A percentile compares a stretch with the other conserved stretches of the same genome.
Evolutionary conservation across 441 rosid species (phyloP).

Genomic region (Arabidopsis lyrata): DNA sequence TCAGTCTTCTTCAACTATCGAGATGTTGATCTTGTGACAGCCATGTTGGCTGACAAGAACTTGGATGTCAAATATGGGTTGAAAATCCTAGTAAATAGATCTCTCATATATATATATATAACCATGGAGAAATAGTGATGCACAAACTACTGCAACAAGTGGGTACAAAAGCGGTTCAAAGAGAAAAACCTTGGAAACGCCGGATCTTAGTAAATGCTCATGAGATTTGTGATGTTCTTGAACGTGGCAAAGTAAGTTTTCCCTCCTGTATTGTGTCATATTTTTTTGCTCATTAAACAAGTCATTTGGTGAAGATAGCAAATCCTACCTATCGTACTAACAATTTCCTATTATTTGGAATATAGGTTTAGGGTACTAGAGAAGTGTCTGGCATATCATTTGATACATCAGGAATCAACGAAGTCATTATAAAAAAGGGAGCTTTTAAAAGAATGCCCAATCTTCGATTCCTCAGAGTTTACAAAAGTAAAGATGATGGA

Average conservation of each 20-base stretch:
- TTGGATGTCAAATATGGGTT: neutral
- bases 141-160: neutral
- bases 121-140: neutral
- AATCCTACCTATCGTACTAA: neutral
- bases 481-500: neutral
- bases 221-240: neutral
- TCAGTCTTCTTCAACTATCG: neutral
- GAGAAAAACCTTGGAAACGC: neutral
- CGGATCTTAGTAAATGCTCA: neutral
- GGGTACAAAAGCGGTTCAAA: neutral
- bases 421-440: neutral
- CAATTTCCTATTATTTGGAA: neutral
- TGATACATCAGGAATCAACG: neutral
- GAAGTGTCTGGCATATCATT: slow-evolving; percentile 24
- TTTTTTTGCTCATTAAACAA: neutral
- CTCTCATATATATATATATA: neutral
- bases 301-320: neutral
- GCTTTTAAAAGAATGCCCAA: neutral
- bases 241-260: neutral
- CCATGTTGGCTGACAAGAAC: neutral
- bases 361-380: slow-evolving; percentile 32
- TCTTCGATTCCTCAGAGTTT: neutral
- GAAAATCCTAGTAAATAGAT: neutral
- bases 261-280: neutral
- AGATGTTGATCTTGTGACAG: neutral